Conservation (phyloP, 164 flowering plant species). For the Piper longum region DNA sequence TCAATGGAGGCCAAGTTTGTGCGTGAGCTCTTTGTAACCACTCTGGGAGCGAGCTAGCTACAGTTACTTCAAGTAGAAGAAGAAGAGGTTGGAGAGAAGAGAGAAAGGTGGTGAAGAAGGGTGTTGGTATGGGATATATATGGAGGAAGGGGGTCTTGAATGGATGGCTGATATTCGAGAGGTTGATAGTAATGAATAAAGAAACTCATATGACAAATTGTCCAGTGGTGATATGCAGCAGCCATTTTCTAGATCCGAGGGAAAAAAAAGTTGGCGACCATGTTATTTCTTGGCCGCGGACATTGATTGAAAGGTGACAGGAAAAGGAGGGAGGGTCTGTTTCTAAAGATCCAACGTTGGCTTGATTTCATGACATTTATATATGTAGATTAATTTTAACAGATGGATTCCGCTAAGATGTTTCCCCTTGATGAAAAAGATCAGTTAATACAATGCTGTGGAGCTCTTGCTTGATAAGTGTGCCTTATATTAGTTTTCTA, state of each 20-base stretch:
- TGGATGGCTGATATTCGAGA: constrained; percentile 43
- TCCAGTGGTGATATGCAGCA: neutral
- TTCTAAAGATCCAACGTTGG: constrained; percentile 6
- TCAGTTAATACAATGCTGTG: too few species aligned
- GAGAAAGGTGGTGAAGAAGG: constrained; percentile 2
- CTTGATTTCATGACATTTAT: too few species aligned
- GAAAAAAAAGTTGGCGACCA: neutral
- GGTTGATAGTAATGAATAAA: constrained; percentile 1
- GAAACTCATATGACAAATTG: constrained; percentile 14
- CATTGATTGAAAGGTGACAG: neutral
- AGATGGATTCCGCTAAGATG: too few species aligned
- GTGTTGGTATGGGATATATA: constrained; percentile 15
- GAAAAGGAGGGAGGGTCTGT: constrained; percentile 5
- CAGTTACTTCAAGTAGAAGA: neutral
- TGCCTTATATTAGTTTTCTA: too few species aligned
- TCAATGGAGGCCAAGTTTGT: too few species aligned
- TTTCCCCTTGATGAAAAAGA: too few species aligned
- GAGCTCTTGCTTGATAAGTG: too few species aligned
- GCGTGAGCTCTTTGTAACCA: neutral
- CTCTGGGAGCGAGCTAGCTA: neutral
- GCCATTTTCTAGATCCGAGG: neutral
- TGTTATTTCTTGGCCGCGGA: neutral
- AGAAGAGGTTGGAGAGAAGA: neutral
- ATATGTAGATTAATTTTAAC: too few species aligned
- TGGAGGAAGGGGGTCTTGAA: constrained; percentile 17